phyloP scores from a whole-genome alignment of 768 basidiomycete species.

The Tylopilus plumbeoviolaceoides region DNA sequence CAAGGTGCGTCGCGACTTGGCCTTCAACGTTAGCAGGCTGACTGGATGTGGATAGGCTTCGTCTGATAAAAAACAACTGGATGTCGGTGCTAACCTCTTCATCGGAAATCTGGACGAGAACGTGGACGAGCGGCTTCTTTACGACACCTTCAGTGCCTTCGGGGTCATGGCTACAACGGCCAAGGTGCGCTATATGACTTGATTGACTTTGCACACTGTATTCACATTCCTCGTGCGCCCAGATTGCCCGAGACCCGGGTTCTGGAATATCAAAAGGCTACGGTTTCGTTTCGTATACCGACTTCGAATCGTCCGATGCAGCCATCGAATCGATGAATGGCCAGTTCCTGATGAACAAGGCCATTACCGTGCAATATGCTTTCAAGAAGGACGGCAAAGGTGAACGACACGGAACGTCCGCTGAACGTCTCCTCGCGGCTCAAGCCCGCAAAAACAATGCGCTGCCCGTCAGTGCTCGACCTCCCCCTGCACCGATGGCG shows the following conservation, averaged over 20 bases:
- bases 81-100: slow-evolving; percentile 97
- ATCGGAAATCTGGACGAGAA: slow-evolving; percentile 94
- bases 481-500: slow-evolving; percentile 70
- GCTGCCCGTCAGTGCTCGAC: slow-evolving; percentile 70
- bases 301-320: slow-evolving; percentile 95
- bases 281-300: slow-evolving; percentile 95
- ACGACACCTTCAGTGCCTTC: slow-evolving; percentile 95
- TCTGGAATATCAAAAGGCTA: slow-evolving; percentile 91
- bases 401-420: slow-evolving; percentile 93
- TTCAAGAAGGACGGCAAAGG: slow-evolving; percentile 99
- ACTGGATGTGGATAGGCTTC: slow-evolving; percentile 62
- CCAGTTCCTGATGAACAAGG: slow-evolving; percentile 98
- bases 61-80: slow-evolving; percentile 96
- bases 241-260: slow-evolving; percentile 90
- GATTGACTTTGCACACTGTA: background rate
- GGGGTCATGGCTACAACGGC: slow-evolving; percentile 89
- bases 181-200: slow-evolving; percentile 46
- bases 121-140: slow-evolving; percentile 88
- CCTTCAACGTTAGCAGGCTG: background rate
- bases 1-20: slow-evolving; percentile 61
- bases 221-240: slow-evolving; percentile 4
- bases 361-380: slow-evolving; percentile 94
- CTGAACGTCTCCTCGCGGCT: slow-evolving; percentile 93
- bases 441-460: slow-evolving; percentile 97
- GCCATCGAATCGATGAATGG: slow-evolving; percentile 96